phyloP scores from a whole-genome alignment of 306 rosid species.

The Cucurbita maxima region DNA sequence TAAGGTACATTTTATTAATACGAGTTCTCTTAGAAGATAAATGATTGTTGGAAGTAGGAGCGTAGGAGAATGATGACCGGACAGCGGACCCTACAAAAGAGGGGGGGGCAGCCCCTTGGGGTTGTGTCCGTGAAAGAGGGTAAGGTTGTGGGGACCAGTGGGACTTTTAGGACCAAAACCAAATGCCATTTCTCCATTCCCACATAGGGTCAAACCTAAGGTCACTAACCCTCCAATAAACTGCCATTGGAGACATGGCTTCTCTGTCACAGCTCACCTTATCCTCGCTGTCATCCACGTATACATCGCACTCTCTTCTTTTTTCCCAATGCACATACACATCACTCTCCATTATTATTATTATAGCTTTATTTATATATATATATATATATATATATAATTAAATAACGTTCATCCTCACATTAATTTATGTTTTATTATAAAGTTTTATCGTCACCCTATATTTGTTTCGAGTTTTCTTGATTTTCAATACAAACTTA shows the following conservation, averaged over 20 bases:
- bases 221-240: not conserved
- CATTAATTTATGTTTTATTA: not conserved
- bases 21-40: too few relatives aligned
- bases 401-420: not conserved
- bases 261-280: conserved; percentile 2
- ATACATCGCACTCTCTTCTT: not conserved
- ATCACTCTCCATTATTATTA: not conserved
- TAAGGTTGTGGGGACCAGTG: not conserved
- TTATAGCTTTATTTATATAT: not conserved
- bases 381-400: too few relatives aligned
- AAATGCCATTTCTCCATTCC: not conserved
- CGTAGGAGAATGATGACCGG: not conserved
- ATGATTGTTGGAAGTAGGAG: too few relatives aligned
- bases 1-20: too few relatives aligned
- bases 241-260: not conserved
- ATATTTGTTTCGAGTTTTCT: too few relatives aligned
- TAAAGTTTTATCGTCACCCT: not conserved
- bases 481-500: too few relatives aligned
- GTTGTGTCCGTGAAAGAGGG: not conserved
- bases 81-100: not conserved
- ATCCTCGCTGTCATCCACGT: conserved; percentile 9
- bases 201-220: not conserved
- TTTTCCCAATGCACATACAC: not conserved
- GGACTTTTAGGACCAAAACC: not conserved
- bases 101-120: not conserved